Conservation (phyloP, 352 stramenopile genomes). For the Elongisporangium prolatum region DNA sequence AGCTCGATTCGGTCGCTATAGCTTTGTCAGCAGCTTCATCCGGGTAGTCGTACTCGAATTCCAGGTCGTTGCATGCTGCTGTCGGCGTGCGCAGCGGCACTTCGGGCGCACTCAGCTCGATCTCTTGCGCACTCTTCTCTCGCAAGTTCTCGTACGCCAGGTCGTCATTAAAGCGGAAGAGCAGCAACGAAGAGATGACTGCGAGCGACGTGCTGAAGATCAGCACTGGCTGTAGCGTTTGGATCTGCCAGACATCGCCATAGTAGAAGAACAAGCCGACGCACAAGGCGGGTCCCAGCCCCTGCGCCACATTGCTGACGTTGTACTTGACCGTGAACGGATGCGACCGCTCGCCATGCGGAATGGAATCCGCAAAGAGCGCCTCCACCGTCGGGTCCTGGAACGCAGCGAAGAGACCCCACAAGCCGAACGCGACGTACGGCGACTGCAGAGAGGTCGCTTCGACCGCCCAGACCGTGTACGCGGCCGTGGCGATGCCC, state of each 20-base stretch:
- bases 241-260: slow-evolving; percentile 56
- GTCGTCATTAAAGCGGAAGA: slow-evolving; percentile 70
- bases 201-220: slow-evolving; percentile 54
- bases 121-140: slow-evolving; percentile 17
- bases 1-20: slow-evolving; percentile 10
- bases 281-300: slow-evolving; percentile 44
- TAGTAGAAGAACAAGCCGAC: slow-evolving; percentile 63
- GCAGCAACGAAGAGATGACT: slow-evolving; percentile 32
- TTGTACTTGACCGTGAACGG: slow-evolving; percentile 85
- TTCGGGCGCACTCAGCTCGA: slow-evolving; percentile 1
- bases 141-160: slow-evolving; percentile 33
- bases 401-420: slow-evolving; percentile 64
- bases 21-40: slow-evolving; percentile 34
- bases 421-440: slow-evolving; percentile 62
- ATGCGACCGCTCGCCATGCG: slow-evolving; percentile 53
- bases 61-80: slow-evolving; percentile 47
- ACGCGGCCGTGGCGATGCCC: slow-evolving; percentile 32
- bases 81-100: slow-evolving; percentile 56
- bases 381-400: slow-evolving; percentile 68
- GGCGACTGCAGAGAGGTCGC: slow-evolving; percentile 34
- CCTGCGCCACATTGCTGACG: slow-evolving; percentile 62
- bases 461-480: slow-evolving; percentile 59
- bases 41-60: slow-evolving; percentile 71
- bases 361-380: slow-evolving; percentile 73
- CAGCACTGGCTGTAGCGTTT: slow-evolving; percentile 49